These are phyloP conservation scores for Fusarium ramigenum DNA, from an alignment of 2,329 filamentous ascomycete species.

Conservation along the genomic window DNA sequence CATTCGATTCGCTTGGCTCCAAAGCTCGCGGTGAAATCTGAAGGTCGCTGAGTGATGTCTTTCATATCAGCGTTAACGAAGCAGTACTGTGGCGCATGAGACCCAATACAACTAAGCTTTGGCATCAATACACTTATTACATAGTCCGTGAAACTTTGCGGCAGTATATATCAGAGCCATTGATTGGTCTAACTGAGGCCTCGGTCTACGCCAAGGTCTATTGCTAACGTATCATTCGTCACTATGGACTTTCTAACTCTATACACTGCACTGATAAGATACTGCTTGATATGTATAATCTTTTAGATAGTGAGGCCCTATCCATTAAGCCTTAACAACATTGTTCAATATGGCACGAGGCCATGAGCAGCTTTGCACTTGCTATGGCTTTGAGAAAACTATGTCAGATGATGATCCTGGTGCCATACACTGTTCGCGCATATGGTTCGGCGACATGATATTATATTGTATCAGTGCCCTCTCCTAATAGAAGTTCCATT, in stretches of 20 bases:
- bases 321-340: fast-evolving
- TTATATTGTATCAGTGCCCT: too few relatives aligned
- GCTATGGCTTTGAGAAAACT: fast-evolving
- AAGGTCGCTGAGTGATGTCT: neutral
- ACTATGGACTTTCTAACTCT: neutral
- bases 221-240: neutral
- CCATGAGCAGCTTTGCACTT: neutral
- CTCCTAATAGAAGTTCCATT: neutral
- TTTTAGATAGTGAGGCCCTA: neutral
- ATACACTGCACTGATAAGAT: neutral
- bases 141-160: too few relatives aligned
- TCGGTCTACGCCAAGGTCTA: neutral
- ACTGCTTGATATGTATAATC: fast-evolving
- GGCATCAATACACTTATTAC: fast-evolving
- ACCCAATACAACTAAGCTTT: too few relatives aligned
- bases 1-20: fast-evolving
- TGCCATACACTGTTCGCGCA: neutral
- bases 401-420: neutral
- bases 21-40: neutral
- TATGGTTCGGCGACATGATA: neutral
- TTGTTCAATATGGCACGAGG: neutral
- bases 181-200: neutral
- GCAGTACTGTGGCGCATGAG: too few relatives aligned
- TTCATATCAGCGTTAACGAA: too few relatives aligned
- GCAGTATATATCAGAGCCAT: fast-evolving